phyloP scores from a whole-genome alignment of 306 rosid genomes.

The Fragaria iinumae region DNA sequence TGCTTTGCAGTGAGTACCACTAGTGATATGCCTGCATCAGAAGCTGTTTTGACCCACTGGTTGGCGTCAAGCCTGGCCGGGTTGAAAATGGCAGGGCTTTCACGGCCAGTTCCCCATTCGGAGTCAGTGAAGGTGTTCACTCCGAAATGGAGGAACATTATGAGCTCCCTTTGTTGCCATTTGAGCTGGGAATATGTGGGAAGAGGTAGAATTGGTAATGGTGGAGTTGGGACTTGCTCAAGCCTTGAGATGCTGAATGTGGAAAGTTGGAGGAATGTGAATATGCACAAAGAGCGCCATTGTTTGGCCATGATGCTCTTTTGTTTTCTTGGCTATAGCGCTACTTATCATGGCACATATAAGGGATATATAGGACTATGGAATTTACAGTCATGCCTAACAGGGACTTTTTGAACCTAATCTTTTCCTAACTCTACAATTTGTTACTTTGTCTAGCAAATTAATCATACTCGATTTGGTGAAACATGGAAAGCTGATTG shows the following conservation, averaged over 20 bases:
- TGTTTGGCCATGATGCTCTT: conserved; percentile 34
- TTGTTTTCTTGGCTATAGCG: background rate
- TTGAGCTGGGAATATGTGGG: conserved; percentile 81
- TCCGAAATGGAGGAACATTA: conserved; percentile 93
- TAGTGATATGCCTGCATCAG: conserved; percentile 65
- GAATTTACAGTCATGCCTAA: background rate
- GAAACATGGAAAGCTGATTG: background rate
- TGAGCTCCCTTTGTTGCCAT: conserved; percentile 98
- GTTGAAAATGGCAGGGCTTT: conserved; percentile 64
- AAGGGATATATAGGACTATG: background rate
- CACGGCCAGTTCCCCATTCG: conserved; percentile 86
- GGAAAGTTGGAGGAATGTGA: conserved; percentile 34
- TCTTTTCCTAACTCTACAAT: background rate
- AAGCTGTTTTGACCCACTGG: conserved; percentile 75
- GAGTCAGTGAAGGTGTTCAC: conserved; percentile 80
- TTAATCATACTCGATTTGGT: background rate
- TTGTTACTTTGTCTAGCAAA: too few species aligned
- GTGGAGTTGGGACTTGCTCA: conserved; percentile 51
- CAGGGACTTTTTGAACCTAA: background rate
- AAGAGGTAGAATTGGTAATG: conserved; percentile 84
- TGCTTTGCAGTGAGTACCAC: conserved; percentile 89
- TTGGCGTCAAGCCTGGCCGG: conserved; percentile 52
- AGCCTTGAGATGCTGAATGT: conserved; percentile 13
- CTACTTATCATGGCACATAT: background rate
- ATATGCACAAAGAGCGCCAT: conserved; percentile 27